Base-by-base conservation (phyloP, 2,329 filamentous ascomycete species). In the Trichoderma sp. region DNA sequence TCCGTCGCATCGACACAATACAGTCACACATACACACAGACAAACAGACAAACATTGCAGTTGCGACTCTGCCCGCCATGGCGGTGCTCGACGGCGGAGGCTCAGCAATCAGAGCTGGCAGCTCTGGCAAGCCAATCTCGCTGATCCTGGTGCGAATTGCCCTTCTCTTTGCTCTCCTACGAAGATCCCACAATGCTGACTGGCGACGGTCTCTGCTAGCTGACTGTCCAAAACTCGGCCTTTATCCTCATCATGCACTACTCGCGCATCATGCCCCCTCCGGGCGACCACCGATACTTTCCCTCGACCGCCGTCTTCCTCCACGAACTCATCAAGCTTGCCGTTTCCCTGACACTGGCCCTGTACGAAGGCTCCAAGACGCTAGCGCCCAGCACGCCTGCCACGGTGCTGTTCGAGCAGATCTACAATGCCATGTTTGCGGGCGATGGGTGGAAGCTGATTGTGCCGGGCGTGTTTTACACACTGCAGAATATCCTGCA, bases 241-340 rank as follows among this genome's bases (percentile, higher is more conserved):
- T 85, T 95, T 73, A 94, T 94, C 73, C 84, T 95, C 75, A 88
- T 98, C 70, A 92, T 97, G 87, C 95, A 98, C 84, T 97, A 98
- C 82, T 97, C 95, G 34, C 90, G 95, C 75, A 90, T 97, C 73
- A 98, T 98, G 95, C 92, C 94, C n/a, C 87, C 91, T 11, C 86
- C 88, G 11, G 90, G 91, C 79, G 93, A 94, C 75, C 93, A 95
- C 78, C 91, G 95, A 79, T 98, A 98, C 82, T 93, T 96, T 76
- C 91, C 95, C 50, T 98, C 95, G 55, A 98, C 96, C 11, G 95
- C 95, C 57, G 93, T 99, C 69, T 93, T 98, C 80, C 86, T 98
- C 74, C 96, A 95, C 81, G 96, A 99, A 82, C 88, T 97, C 61
- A 88, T 98, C 77, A 98, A 98, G 82, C 88, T 98, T 39, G 88